A percentile compares a stretch with the other conserved stretches of the same genome.
These are phyloP conservation scores for Colletotrichum endophyticum DNA, from an alignment of 2,329 filamentous ascomycete species.

Conservation along the genomic window DNA sequence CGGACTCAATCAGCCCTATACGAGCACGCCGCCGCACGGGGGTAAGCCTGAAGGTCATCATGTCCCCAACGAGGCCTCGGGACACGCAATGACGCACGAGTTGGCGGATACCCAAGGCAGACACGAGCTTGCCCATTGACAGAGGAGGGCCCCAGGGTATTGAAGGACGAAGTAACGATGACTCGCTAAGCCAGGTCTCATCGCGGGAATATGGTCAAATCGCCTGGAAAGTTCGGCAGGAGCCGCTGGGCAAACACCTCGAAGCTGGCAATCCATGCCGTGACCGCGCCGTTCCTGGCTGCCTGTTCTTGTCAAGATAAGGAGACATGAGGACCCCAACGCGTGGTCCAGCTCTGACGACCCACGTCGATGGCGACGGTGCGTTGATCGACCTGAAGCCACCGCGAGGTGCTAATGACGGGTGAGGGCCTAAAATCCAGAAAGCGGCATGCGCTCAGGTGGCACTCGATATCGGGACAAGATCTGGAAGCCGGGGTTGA, in stretches of 20 bases:
- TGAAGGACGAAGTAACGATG: neutral
- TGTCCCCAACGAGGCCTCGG: neutral
- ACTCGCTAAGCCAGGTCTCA: neutral
- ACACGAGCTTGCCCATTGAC: constrained; percentile 2
- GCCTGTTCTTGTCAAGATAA: neutral
- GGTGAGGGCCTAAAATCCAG: neutral
- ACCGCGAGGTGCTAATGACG: neutral
- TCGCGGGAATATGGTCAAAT: neutral
- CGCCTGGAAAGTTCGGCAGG: neutral
- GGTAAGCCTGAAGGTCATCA: neutral
- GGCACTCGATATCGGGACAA: neutral
- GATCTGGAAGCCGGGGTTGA: neutral
- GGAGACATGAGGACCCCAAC: neutral
- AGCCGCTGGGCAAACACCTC: neutral
- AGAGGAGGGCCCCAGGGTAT: neutral
- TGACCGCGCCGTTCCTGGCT: neutral
- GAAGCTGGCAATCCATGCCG: neutral
- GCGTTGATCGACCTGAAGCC: neutral
- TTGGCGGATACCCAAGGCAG: neutral
- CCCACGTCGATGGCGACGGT: neutral
- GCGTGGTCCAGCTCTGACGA: neutral
- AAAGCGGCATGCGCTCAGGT: neutral
- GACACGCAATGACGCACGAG: neutral
- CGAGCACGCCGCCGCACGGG: neutral
- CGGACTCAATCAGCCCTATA: neutral